Evolutionary conservation across 495 filamentous ascomycete species (phyloP), one percentile per base, ranked within the genome.

Genomic region (Pseudomonodictys pantanalensis): DNA sequence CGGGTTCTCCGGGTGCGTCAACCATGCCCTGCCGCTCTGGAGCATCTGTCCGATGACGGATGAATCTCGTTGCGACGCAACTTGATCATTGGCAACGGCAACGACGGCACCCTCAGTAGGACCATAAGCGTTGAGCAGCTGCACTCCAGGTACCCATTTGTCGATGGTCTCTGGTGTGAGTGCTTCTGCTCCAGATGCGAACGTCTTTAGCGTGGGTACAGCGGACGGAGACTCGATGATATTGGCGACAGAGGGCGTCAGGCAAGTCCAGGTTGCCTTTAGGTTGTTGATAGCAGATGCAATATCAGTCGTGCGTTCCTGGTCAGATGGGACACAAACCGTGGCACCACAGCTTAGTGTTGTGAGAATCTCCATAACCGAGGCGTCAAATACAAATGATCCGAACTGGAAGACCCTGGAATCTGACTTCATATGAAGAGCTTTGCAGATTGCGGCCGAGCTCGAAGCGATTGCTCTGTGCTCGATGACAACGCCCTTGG

Each of bases 161-260:
- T 55, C 60, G 30, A 76, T 69, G 52, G 78, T 75, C 54, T 68
- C 69, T 1, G 72, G 69, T 0, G 76, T 72, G 5, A 75, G 66
- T 0, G 77, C 71, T 53, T 73, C 60, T 15, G 55, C 77, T 0
- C 72, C 74, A 4, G 77, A 58, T 24, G 76, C 77, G 15, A 80
- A 69, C 2, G 73, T 73, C 25, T 73, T 45, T 15, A 71, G 15
- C 68, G 76, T 53, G 68, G 72, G 29, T 68, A 64, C 38, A 79
- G 39, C 17, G 74, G 74, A 0, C 24, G 52, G 65, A 2, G 24
- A 35, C 3, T 62, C 52, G 15, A 69, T 59, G 7, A 62, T 43
- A n/a, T 75, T 73, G 20, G 74, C 78, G 3, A 83, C 72, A 0
- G 81, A 79, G 6, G 82, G 79, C 1, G 81, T 83, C 11, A 83